Base-by-base conservation (phyloP, 78 protist genomes). In the Tieghemostelium lacteum region DNA sequence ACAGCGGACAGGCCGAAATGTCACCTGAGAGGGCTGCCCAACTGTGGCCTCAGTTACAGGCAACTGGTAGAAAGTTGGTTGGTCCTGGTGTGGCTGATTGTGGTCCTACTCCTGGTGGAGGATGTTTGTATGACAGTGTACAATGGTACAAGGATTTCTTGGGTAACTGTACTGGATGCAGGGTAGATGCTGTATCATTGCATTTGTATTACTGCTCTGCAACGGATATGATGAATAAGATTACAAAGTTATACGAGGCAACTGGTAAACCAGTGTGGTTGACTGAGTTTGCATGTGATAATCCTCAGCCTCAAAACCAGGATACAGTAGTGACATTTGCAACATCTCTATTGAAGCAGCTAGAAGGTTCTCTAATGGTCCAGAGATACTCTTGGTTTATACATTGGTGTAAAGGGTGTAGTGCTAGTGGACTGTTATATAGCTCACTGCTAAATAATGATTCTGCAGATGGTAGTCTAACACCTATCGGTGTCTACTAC, bases 141-240 rank as follows among this genome's bases (percentile, higher is more conserved):
- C 31, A 57, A 37, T 78, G 75, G 77, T 61, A 50, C 34, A 60
- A 10, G 10, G 45, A 78, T 0, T 78, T 78, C 29, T 45, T 78
- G 10, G 61, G 52, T 3, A 26, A 37, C 31, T 78, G 87, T 17
- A 24, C 39, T 14, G 31, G 31, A 0, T 78, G 87, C 24, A 26
- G 31, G 10, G 73, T 78, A 6, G 87, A 78, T 55, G 58, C 58
- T 0, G 69, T 45, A 2, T 16, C 58, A 20, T 7, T 78, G 2
- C 87, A 78, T 55, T 31, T 58, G 33, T 78, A 78, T 29, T 67
- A 67, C 45, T 78, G 87, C 26, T 19, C 31, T 34, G 77, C 87
- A 7, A 24, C 33, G 33, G 75, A 78, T 57, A 34, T 78, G 39
- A 65, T 65, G 77, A 78, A 55, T 17, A 67, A 78, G 65, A 67